Base-by-base conservation (phyloP, 345 rosid genomes). In the Eucalyptus coolabah region DNA sequence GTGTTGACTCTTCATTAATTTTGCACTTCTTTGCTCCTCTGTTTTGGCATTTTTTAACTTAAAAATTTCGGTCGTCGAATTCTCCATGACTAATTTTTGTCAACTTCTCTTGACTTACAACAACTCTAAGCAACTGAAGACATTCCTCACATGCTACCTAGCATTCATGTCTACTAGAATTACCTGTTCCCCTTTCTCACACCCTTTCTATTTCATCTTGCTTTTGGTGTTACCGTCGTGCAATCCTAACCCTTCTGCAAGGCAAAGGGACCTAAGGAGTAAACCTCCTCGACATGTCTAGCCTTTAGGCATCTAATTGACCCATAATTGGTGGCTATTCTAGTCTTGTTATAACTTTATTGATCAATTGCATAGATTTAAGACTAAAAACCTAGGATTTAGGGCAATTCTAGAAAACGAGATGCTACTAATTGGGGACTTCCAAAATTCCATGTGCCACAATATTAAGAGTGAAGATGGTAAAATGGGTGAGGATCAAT, bases 321-420 rank as follows among this genome's bases (percentile, higher is more conserved):
- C 26, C 44, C 0, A 34, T 3, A 34, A 32, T 34, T 18, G 81
- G 42, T 32, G 24, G 37, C 4, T 0, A 34, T 69, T 69, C 26
- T 32, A 67, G 23, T 67, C 13, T 69, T 0, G 12, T 34, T 69
- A 32, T 34, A 34, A 69, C 0, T 69, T 34, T 69, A 0, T 34
- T 28, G 2, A 60, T 60, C 67, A 60, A 60, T 3, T 28, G 4
- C 19, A 18, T 3, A 69, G 9, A 0, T 69, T 9, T 69, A 17
- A 17, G 34, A 34, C 1, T 9, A 5, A 59, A 59, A 59, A 56
- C n/a, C 67, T 12, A 60, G 0, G 16, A 28, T 60, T 1, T 26
- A 60, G 4, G 67, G 6, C 0, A 0, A 59, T 24, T 59, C 65
- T 59, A 24, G 30, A 24, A 59, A 59, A 59, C 0, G 16, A 26